Percentiles rank a stretch among this genome's conserved stretches.
These are phyloP conservation scores for Apiospora hydei DNA, from an alignment of 2,329 filamentous ascomycete species.

Conservation along the genomic window DNA sequence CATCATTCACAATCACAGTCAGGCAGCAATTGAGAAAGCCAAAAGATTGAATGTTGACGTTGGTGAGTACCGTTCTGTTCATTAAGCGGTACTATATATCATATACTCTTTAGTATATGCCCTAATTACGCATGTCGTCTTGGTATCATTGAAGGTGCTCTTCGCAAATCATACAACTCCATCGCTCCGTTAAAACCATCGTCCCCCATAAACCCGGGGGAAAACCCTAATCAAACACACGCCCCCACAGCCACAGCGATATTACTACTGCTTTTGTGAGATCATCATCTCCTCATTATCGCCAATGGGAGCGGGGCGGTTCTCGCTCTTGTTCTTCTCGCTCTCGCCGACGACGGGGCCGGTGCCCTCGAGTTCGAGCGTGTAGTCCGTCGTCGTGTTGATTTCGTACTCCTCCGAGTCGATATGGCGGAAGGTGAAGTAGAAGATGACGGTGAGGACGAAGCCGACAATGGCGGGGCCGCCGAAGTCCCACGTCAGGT, in stretches of 20 bases:
- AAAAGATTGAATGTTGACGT: neutral
- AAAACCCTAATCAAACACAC: neutral
- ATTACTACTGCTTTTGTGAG: slow-evolving; percentile 42
- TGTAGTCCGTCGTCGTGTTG: slow-evolving; percentile 47
- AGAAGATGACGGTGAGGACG: slow-evolving; percentile 53
- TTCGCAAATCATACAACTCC: slow-evolving; percentile 19
- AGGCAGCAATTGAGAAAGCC: neutral
- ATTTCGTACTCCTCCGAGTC: slow-evolving; percentile 54
- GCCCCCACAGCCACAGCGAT: neutral
- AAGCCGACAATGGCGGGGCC: slow-evolving; percentile 55
- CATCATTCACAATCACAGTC: neutral
- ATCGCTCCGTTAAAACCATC: slow-evolving; percentile 3
- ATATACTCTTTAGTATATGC: neutral
- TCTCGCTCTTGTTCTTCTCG: slow-evolving; percentile 44
- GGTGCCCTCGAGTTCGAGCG: slow-evolving; percentile 46
- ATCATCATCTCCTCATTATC: slow-evolving; percentile 46
- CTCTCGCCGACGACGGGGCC: slow-evolving; percentile 51
- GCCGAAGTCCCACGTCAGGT: slow-evolving; percentile 58
- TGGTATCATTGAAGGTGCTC: slow-evolving; percentile 1
- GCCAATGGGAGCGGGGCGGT: slow-evolving; percentile 41
- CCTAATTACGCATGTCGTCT: slow-evolving; percentile 17
- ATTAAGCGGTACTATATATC: slow-evolving; percentile 10
- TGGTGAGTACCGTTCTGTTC: neutral
- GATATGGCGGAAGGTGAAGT: slow-evolving; percentile 54
- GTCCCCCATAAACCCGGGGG: neutral